Base-by-base conservation (phyloP, 495 filamentous ascomycete species). In the Neurospora sp. region DNA sequence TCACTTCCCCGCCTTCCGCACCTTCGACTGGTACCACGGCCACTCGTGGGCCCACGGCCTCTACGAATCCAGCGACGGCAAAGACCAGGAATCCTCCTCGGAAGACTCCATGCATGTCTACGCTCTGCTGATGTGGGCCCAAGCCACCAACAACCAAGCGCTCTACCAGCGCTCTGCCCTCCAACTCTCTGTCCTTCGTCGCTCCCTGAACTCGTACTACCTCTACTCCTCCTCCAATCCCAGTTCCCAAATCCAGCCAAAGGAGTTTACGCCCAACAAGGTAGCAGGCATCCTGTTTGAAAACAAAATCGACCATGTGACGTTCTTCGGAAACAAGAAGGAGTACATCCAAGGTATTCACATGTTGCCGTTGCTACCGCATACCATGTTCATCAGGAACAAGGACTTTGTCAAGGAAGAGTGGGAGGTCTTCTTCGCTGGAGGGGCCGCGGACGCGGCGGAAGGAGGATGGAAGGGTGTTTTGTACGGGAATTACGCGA, bases 1-100 rank as follows among this genome's bases (percentile, higher is more conserved):
- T 18, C 89, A 88, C 75, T 99, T 98, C 83, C 94, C 96, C 0
- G 90, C 94, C 76, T 94, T 87, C n/a, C 89, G 96, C 22, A 85
- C 82, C 61, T 98, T 98, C 76, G 96, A 99, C 81, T 97, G 94
- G 92, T 98, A 88, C 82, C 89, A 96, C 78, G 96, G 96, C 7
- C 96, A 99, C 85, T 94, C 92, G 11, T 99, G 95, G 92, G 96
- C 96, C 2, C 93, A 97, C 75, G 96, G 96, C 8, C 86, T 99
- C n/a, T 97, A 92, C 80, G 93, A 94, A 75, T 90, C 91, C n/a
- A 87, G 83, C 44, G 96, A 99, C 78, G 92, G 94, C 74, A 97
- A 98, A 81, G 92, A 99, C 77, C 85, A 98, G 78, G 96, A 99
- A 79, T 94, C 91, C 20, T 91, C 91, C 46, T 96, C 92, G 8